Base-by-base conservation (phyloP, 495 filamentous ascomycete species). In the Xylaria telfairii region DNA sequence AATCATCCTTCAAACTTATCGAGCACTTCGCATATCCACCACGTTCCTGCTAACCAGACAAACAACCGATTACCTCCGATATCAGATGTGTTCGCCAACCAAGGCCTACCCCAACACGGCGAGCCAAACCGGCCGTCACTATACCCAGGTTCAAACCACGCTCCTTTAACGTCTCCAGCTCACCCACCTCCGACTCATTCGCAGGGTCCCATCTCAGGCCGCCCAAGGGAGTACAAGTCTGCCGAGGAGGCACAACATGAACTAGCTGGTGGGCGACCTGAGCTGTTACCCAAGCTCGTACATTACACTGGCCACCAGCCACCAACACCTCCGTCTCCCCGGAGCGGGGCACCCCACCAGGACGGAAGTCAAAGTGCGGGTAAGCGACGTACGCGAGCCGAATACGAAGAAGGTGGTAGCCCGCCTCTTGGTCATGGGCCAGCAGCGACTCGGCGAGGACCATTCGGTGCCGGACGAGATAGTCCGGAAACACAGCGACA, bases 221-320 rank as follows among this genome's bases (percentile, higher is more conserved):
- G 96, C 65, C 86, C 89, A 3, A 90, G 95, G 47, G 96, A 99
- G 77, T 98, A 97, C 78, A 92, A 92, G 69, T 97, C 96, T 2
- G 96, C 96, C 17, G 96, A 99, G 78, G 96, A 99, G 77, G 96
- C 92, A 8, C 93, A 98, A 63, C 91, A 91, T 34, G 92, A 95
- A 65, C 81, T 99, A 74, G 91, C 96, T 8, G 95, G 93, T 66
- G 96, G 96, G 19, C 90, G 96, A 60, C 93, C 96, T 68, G 96
- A 98, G 46, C 84, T 98, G 28, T 84, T 97, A 24, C 96, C 96
- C 15, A 93, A 93, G 74, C 91, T 98, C 70, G 93, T 99, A 67
- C 96, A 97, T 79, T 99, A 99, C 80, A 93, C 91, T 39, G 93
- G 95, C 41, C 92, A 92, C 70, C 90, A 92, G 75, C 95, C 96